A percentile compares a stretch with the other conserved stretches of the same genome.
Conservation (phyloP, 768 basidiomycete genomes). For the Ephemerocybe angulata region DNA sequence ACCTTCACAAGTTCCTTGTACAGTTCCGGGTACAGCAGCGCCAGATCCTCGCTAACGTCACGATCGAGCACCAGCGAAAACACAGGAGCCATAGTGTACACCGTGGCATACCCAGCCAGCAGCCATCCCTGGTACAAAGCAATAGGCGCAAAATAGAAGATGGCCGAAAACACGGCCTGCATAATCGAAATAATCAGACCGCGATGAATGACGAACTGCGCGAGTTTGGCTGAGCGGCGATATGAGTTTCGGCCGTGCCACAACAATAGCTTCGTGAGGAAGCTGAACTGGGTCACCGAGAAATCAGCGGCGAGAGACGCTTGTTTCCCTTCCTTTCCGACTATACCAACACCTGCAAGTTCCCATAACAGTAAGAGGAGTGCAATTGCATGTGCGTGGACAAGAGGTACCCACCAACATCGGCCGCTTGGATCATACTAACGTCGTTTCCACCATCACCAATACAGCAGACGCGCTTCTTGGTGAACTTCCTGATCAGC, state of each 20-base stretch:
- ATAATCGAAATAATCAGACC: slow-evolving; percentile 96
- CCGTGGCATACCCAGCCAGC: slow-evolving; percentile 93
- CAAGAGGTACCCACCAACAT: slow-evolving; percentile 84
- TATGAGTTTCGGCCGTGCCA: slow-evolving; percentile 99
- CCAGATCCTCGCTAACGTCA: slow-evolving; percentile 94
- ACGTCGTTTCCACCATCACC: slow-evolving; percentile 99
- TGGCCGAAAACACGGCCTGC: slow-evolving; percentile 94
- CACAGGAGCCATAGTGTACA: slow-evolving; percentile 98
- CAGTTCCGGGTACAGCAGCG: slow-evolving; percentile 92
- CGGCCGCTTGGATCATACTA: slow-evolving; percentile 99
- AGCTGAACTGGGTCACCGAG: slow-evolving; percentile 94
- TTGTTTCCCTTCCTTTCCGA: slow-evolving; percentile 98
- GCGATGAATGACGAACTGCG: slow-evolving; percentile 97
- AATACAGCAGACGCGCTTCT: slow-evolving; percentile 96
- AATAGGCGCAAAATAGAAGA: slow-evolving; percentile 93
- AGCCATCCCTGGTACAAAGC: slow-evolving; percentile 98
- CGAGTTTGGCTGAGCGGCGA: slow-evolving; percentile 94
- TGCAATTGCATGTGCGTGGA: no score
- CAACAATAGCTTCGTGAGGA: slow-evolving; percentile 90
- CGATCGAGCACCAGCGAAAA: slow-evolving; percentile 95
- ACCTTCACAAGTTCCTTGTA: slow-evolving; percentile 98
- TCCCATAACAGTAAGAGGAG: not conserved
- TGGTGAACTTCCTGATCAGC: slow-evolving; percentile 84
- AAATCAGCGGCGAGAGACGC: slow-evolving; percentile 99
- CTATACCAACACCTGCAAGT: slow-evolving; percentile 83